These are phyloP conservation scores for Boletus coccyginus DNA, from an alignment of 768 basidiomycete genomes.

Conservation along the genomic window DNA sequence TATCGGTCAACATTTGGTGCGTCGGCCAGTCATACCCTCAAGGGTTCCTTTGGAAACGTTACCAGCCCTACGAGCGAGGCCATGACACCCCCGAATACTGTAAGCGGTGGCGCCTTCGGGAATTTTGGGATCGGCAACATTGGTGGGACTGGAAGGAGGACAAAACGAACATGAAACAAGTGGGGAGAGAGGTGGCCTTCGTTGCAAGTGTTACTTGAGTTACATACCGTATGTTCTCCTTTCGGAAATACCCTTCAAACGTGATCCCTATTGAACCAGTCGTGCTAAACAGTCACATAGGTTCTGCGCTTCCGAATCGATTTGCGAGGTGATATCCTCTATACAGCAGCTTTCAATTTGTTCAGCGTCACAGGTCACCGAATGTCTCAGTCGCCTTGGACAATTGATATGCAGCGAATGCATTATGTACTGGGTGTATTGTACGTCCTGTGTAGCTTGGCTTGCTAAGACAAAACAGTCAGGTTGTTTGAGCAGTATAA, in stretches of 20 bases:
- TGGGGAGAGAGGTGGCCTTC: background rate
- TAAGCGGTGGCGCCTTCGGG: constrained; percentile 44
- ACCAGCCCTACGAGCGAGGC: constrained; percentile 23
- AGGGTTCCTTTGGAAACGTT: constrained; percentile 17
- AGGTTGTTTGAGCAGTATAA: too few relatives aligned
- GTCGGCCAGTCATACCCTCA: constrained; percentile 21
- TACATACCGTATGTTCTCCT: constrained; percentile 10
- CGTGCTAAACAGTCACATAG: too few relatives aligned
- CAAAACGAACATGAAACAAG: constrained; percentile 22
- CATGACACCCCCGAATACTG: constrained; percentile 22
- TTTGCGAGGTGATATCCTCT: too few relatives aligned
- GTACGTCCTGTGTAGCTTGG: too few relatives aligned
- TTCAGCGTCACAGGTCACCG: too few relatives aligned
- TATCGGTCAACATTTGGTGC: constrained; percentile 65
- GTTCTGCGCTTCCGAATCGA: too few relatives aligned
- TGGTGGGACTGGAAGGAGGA: constrained; percentile 30
- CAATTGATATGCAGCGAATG: too few relatives aligned
- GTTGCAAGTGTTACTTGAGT: constrained; percentile 1
- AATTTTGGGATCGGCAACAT: constrained; percentile 46
- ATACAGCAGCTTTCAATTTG: too few relatives aligned
- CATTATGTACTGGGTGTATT: too few relatives aligned
- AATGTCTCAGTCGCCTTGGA: too few relatives aligned
- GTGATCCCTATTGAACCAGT: too few relatives aligned
- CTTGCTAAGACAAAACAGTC: too few relatives aligned
- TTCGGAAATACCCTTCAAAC: constrained; percentile 12